Percentiles rank a stretch among this genome's conserved stretches.
Conservation (phyloP, 73 alveolate species). For the Blepharisma japonicum region DNA sequence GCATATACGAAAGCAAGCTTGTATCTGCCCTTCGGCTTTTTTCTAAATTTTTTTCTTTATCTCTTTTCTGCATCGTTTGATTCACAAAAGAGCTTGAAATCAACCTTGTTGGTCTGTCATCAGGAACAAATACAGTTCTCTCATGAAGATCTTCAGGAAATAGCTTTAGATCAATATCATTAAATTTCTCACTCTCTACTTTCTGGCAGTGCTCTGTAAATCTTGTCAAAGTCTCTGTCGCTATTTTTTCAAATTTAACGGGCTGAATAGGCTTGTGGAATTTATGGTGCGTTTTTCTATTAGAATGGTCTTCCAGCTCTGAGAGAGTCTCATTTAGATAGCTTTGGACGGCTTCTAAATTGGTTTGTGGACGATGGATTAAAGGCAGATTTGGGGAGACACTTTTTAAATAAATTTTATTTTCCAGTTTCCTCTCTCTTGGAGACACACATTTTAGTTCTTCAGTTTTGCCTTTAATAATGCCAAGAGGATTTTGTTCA, state of each 20-base stretch:
- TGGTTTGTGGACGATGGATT: background rate
- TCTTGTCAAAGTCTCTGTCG: background rate
- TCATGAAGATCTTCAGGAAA: slow-evolving; percentile 21
- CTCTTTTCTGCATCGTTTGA: too few species aligned
- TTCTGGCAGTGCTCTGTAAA: background rate
- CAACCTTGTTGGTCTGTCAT: background rate
- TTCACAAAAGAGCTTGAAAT: too few species aligned
- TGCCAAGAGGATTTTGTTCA: slow-evolving; percentile 3
- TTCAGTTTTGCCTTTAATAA: slow-evolving; percentile 13
- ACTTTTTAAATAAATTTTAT: slow-evolving; percentile 22
- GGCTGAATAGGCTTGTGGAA: too few species aligned
- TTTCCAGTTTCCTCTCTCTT: background rate
- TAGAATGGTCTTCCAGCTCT: background rate
- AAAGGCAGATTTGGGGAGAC: slow-evolving; percentile 21
- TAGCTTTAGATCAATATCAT: background rate
- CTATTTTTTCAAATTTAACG: slow-evolving; percentile 1
- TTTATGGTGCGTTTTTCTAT: too few species aligned
- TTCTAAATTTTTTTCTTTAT: too few species aligned
- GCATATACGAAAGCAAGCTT: too few species aligned
- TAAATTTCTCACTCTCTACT: background rate
- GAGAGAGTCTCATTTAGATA: background rate
- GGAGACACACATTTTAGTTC: slow-evolving; percentile 6
- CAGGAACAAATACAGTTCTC: slow-evolving; percentile 1
- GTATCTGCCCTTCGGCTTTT: too few species aligned
- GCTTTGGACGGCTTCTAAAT: background rate